Evolutionary conservation across 2,329 filamentous ascomycete species (phyloP).

Genomic region (Polytolypa hystricis): DNA sequence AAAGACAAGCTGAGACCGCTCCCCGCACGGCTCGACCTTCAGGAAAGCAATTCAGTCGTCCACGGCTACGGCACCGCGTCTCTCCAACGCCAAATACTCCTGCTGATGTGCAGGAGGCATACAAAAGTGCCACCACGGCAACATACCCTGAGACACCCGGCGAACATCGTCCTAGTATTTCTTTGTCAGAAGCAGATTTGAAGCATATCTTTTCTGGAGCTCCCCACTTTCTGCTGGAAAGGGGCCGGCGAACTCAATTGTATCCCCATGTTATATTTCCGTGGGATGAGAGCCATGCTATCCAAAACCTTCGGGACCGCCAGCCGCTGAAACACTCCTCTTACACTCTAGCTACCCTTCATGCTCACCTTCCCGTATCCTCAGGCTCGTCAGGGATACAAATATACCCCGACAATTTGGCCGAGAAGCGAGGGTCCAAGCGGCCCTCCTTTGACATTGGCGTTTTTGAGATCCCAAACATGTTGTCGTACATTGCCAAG

Average conservation of each 20-base stretch:
- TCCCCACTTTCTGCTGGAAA: slow-evolving; percentile 35
- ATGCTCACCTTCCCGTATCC: slow-evolving; percentile 34
- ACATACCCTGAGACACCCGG: background rate
- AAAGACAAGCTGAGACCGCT: too few species aligned
- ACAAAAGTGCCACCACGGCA: slow-evolving; percentile 5
- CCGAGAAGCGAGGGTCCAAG: slow-evolving; percentile 16
- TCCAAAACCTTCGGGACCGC: slow-evolving; percentile 32
- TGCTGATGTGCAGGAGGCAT: slow-evolving; percentile 10
- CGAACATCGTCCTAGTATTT: slow-evolving; percentile 4
- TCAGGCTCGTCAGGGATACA: slow-evolving; percentile 23
- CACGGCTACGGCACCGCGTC: too few species aligned
- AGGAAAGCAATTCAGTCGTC: too few species aligned
- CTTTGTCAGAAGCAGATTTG: slow-evolving; percentile 23
- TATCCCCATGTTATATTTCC: slow-evolving; percentile 36
- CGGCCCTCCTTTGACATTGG: slow-evolving; percentile 33
- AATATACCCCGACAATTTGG: slow-evolving; percentile 1
- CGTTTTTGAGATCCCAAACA: slow-evolving; percentile 39
- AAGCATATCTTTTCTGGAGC: slow-evolving; percentile 33
- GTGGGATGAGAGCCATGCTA: slow-evolving; percentile 30
- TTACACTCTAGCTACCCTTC: slow-evolving; percentile 32
- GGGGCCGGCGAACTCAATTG: slow-evolving; percentile 27
- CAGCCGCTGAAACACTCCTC: slow-evolving; percentile 30
- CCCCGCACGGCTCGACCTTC: too few species aligned
- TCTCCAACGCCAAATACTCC: slow-evolving; percentile 1
- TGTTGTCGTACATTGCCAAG: slow-evolving; percentile 35